A percentile compares a stretch with the other conserved stretches of the same genome.
These are phyloP conservation scores for Globisporangium camurandrum DNA, from an alignment of 352 stramenopile species.

Conservation along the genomic window DNA sequence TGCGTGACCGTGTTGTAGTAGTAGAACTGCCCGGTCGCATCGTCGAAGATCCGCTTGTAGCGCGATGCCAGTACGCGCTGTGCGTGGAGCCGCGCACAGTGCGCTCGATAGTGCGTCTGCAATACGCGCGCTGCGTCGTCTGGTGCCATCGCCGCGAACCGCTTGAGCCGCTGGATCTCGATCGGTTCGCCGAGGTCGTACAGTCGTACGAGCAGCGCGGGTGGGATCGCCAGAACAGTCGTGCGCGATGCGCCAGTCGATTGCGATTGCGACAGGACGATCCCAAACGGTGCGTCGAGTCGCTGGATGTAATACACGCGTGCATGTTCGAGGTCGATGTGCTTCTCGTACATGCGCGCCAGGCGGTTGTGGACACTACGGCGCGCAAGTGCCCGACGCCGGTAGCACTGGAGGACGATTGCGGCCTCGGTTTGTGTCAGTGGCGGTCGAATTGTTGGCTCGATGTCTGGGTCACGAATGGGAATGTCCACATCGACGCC, in stretches of 20 bases:
- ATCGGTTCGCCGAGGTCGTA: slow-evolving; percentile 61
- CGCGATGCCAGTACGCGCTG: slow-evolving; percentile 33
- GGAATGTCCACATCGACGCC: slow-evolving; percentile 40
- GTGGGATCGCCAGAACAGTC: slow-evolving; percentile 21
- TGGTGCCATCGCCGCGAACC: slow-evolving; percentile 33
- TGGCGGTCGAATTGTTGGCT: slow-evolving; percentile 34
- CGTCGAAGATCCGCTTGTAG: slow-evolving; percentile 55
- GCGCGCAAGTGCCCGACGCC: slow-evolving; percentile 23
- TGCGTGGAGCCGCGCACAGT: slow-evolving; percentile 30
- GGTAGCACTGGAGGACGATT: slow-evolving; percentile 33
- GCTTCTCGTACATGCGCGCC: slow-evolving; percentile 48
- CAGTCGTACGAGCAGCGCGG: slow-evolving; percentile 34
- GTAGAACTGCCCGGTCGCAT: slow-evolving; percentile 35
- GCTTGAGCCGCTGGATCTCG: slow-evolving; percentile 44
- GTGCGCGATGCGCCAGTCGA: slow-evolving; percentile 1
- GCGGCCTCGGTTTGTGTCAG: slow-evolving; percentile 48
- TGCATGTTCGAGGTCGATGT: slow-evolving; percentile 52
- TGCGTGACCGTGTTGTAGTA: slow-evolving; percentile 75
- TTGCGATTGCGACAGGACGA: slow-evolving; percentile 1
- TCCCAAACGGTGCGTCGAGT: slow-evolving; percentile 2
- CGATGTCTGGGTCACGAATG: slow-evolving; percentile 61
- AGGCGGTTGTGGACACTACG: slow-evolving; percentile 21
- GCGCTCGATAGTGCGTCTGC: slow-evolving; percentile 38
- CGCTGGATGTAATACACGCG: slow-evolving; percentile 43
- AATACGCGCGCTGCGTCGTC: slow-evolving; percentile 52